Base-by-base conservation (phyloP, 352 stramenopile genomes). In the Phytophthora ohioensis region DNA sequence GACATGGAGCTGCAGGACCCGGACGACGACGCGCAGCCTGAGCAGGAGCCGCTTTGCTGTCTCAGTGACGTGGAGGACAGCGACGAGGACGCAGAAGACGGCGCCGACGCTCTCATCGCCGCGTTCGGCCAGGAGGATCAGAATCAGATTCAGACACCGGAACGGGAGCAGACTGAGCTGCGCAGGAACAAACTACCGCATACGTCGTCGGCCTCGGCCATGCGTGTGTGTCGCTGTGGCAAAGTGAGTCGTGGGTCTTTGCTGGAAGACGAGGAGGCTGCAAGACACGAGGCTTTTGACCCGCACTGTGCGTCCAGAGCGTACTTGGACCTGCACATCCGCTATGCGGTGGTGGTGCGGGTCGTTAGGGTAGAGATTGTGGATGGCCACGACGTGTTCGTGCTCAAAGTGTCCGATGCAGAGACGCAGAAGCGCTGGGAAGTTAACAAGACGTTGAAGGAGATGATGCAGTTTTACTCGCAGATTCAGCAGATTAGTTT, bases 401-500 rank as follows among this genome's bases (percentile, higher is more conserved):
- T 81, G 32, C 49, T 90, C 4, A 82, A 82, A 60, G 80, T 90
- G 39, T 74, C 75, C 12, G 82, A 90, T 53, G 60, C 70, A 12
- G 82, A 90, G 76, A 87, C 82, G 21, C 73, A 85, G 53, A 84
- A 84, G 57, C 65, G 73, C 35, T 92, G 84, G 84, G 66, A 87
- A 10, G 57, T 88, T 10, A 67, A 67, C 31, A 92, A 92, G 73
- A 86, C 68, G 43, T 77, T 84, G 21, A 82, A 83, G 43, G 80
- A 92, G 43, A 85, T 92, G 72, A 77, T 75, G 67, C 67, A 75
- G 39, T 88, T 92, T 60, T 90, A 91, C 57, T 63, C 69, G 30
- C 81, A 90, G 53, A 72, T 92, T 34, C 78, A 88, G 62, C 74
- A 79, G 39, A 78, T 91, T 17, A 86, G 80, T 31, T 64, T 80